Evolutionary conservation across 2,329 filamentous ascomycete genomes (phyloP).

Genomic region (Dactylonectria macrodidyma): DNA sequence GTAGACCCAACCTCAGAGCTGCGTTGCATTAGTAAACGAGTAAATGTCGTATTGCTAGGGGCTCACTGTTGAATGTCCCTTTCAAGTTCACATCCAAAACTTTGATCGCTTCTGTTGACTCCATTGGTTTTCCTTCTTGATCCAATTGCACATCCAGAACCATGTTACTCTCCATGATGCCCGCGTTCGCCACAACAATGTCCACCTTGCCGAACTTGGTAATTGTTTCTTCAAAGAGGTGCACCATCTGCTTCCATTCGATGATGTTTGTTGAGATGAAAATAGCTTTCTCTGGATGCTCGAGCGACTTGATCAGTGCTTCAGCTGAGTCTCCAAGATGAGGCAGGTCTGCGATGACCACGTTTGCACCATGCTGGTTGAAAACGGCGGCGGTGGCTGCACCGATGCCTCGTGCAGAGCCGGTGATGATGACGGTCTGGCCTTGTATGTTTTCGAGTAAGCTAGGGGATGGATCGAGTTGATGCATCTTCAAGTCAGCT

Average conservation of each 20-base stretch:
- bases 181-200: conserved; percentile 32
- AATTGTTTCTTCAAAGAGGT: conserved; percentile 17
- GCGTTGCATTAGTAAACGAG: neutral
- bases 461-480: too few relatives aligned
- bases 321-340: conserved; percentile 2
- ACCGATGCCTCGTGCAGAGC: conserved; percentile 34
- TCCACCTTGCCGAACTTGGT: conserved; percentile 18
- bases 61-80: conserved; percentile 38
- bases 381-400: conserved; percentile 14
- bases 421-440: conserved; percentile 34
- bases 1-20: conserved; percentile 14
- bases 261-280: conserved; percentile 28
- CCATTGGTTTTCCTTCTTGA: conserved; percentile 15
- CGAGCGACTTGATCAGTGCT: neutral
- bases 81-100: conserved; percentile 40
- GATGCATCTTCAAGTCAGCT: too few relatives aligned
- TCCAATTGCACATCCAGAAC: conserved; percentile 28
- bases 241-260: conserved; percentile 19
- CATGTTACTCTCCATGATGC: conserved; percentile 28
- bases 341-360: conserved; percentile 28
- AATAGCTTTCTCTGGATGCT: neutral
- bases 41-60: too few relatives aligned
- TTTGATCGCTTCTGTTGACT: conserved; percentile 11
- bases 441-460: too few relatives aligned
- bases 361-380: conserved; percentile 28